phyloP scores from a whole-genome alignment of 1,139 yeast species.

The Candida mesenterica region DNA sequence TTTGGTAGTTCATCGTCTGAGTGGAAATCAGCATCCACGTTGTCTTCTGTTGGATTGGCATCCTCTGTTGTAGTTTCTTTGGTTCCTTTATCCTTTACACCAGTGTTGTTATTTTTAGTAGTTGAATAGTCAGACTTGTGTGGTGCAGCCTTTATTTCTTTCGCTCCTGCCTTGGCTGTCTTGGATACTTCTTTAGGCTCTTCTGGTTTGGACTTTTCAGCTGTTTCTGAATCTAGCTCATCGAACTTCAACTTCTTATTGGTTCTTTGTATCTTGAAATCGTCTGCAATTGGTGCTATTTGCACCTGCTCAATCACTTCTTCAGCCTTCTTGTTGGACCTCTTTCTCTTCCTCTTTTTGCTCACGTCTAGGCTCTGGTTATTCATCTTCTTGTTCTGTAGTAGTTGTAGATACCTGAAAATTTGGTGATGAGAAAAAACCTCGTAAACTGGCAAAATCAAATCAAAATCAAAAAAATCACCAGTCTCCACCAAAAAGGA shows the following conservation, averaged over 20 bases:
- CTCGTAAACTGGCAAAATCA: too few species aligned
- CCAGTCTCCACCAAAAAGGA: too few species aligned
- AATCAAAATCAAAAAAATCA: too few species aligned
- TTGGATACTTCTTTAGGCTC: conserved; percentile 1
- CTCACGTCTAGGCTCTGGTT: conserved; percentile 7
- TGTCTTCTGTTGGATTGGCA: background rate
- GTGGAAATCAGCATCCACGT: background rate
- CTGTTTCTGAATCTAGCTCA: conserved; percentile 14
- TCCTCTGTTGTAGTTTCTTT: background rate
- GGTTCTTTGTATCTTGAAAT: conserved; percentile 12
- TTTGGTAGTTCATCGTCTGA: background rate
- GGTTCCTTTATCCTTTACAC: conserved; percentile 4
- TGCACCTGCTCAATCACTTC: background rate
- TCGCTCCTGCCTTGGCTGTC: conserved; percentile 1
- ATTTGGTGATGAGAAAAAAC: background rate
- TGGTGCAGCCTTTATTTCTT: background rate
- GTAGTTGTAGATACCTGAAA: too few species aligned
- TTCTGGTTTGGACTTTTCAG: background rate
- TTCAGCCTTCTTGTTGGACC: conserved; percentile 12
- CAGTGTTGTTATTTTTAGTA: too few species aligned
- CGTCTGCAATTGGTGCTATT: conserved; percentile 7
- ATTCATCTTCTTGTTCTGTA: too few species aligned
- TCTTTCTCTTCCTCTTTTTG: conserved; percentile 22
- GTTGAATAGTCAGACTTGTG: too few species aligned
- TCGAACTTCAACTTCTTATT: conserved; percentile 34